Base-by-base conservation (phyloP, 305 asterid species). In the Nicotiana rustica region DNA sequence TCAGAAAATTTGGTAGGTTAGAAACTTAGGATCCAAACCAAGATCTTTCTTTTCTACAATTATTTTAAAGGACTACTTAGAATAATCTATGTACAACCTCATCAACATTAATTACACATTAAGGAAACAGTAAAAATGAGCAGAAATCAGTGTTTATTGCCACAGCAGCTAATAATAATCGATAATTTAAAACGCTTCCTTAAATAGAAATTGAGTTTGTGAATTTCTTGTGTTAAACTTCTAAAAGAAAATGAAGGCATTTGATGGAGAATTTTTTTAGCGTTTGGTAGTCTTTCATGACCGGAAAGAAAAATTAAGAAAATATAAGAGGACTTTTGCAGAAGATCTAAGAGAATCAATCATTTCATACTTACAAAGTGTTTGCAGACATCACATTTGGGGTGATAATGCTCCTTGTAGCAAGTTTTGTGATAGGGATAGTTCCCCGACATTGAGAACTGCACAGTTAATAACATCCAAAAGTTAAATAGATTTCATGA, bases 331-430 rank as follows among this genome's bases (percentile, higher is more conserved):
- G 8, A 49, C 15, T 73, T 73, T 14, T 49, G 21, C 64, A 47
- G 79, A 73, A 73, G 18, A 47, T 21, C 25, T 47, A 47, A 49
- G 62, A 73, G 44, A 25, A 71, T 41, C 65, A 25, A 29, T 38
- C 56, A 82, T 77, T 55, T 79, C 29, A 80, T 83, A 93, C 99
- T 94, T 87, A 96, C 99, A n/a, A 94, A 93, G 86, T 89, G 89
- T 84, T 89, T 87, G 96, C 99, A 96, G 86, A 96, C 90, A 78
- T 96, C 99, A 83, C 99, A 96, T 88, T 94, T 94, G 13, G 97
- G 98, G 86, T 93, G 96, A 88, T 94, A 91, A 75, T 91, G 91
- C 87, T 93, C 99, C 94, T 86, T 94, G 90, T 96, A 96, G 93
- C 99, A 96, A 55, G 92, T 82, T 85, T 92, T 94, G 83, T 96